Percentiles rank a stretch among this genome's conserved stretches.
These are phyloP conservation scores for Acanthochlamys bracteata DNA, from an alignment of 106 monocot species.

Conservation along the genomic window DNA sequence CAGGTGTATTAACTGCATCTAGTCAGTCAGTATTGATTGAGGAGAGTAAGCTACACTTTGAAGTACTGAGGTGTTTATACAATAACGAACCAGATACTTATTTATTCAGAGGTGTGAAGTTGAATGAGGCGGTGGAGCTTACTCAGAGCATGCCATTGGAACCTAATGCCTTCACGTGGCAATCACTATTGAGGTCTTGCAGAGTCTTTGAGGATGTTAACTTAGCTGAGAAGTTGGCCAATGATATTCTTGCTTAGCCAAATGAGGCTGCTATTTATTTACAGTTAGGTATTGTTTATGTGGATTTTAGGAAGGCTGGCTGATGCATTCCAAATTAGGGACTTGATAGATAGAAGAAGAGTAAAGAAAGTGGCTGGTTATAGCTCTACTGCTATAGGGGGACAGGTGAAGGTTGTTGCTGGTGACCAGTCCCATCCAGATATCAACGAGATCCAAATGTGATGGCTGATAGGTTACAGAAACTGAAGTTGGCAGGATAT, in stretches of 20 bases:
- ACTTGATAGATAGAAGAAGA: slow-evolving; percentile 53
- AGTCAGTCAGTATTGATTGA: slow-evolving; percentile 63
- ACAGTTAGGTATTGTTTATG: slow-evolving; percentile 52
- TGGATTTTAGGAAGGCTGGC: slow-evolving; percentile 36
- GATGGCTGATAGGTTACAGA: slow-evolving; percentile 38
- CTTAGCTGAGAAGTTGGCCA: slow-evolving; percentile 18
- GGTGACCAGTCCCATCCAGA: slow-evolving; percentile 45
- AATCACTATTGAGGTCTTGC: slow-evolving; percentile 57
- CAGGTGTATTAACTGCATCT: slow-evolving; percentile 67
- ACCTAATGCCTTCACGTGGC: slow-evolving; percentile 68
- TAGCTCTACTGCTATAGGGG: slow-evolving; percentile 40
- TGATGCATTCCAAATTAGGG: slow-evolving; percentile 39
- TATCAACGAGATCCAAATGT: slow-evolving; percentile 23
- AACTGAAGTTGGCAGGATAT: slow-evolving; percentile 47
- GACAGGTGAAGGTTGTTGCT: slow-evolving; percentile 44
- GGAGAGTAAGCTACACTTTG: slow-evolving; percentile 39
- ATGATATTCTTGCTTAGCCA: slow-evolving; percentile 35
- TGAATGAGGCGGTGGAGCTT: slow-evolving; percentile 58
- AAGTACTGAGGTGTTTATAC: slow-evolving; percentile 44
- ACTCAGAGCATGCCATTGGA: slow-evolving; percentile 55
- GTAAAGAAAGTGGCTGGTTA: slow-evolving; percentile 55
- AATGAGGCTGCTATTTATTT: slow-evolving; percentile 56
- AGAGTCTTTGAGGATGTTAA: slow-evolving; percentile 37
- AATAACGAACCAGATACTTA: slow-evolving; percentile 59
- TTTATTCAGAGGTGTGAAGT: slow-evolving; percentile 38